Conservation (phyloP, 2,329 filamentous ascomycete species). For the Neofusicoccum parvum region DNA sequence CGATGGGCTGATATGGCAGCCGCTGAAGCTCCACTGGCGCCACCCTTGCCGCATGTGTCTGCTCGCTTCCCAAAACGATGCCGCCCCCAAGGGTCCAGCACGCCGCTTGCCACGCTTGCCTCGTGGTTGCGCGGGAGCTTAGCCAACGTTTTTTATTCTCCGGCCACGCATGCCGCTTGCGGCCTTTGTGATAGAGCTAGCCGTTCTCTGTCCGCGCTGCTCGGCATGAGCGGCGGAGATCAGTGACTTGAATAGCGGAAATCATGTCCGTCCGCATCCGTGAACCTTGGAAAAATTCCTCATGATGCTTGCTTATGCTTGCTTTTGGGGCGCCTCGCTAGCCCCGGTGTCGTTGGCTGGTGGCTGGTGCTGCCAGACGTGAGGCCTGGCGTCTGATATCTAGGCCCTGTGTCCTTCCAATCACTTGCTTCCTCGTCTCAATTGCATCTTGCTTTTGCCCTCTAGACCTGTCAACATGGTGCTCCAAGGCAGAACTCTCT, state of each 20-base stretch:
- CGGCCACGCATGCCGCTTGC: not conserved
- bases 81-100: constrained; percentile 2
- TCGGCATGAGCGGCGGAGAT: constrained; percentile 8
- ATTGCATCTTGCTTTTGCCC: not conserved
- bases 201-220: not conserved
- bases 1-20: not conserved
- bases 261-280: not conserved
- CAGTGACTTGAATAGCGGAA: not conserved
- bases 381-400: not conserved
- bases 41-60: not conserved
- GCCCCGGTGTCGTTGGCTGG: not conserved
- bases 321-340: not conserved
- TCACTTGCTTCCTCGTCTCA: not conserved
- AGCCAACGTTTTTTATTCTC: not conserved
- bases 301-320: not conserved
- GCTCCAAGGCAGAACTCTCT: constrained; percentile 14
- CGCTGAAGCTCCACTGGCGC: not conserved
- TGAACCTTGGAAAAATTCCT: constrained; percentile 1
- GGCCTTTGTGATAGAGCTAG: constrained; percentile 14
- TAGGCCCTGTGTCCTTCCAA: not conserved
- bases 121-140: constrained; percentile 4
- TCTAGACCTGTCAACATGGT: constrained; percentile 14
- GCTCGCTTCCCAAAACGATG: constrained; percentile 7
- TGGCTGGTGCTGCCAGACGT: not conserved
- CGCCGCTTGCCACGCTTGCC: not conserved